A percentile compares a stretch with the other conserved stretches of the same genome.
Conservation (phyloP, 352 stramenopile species). For the Phytophthora ohioensis region DNA sequence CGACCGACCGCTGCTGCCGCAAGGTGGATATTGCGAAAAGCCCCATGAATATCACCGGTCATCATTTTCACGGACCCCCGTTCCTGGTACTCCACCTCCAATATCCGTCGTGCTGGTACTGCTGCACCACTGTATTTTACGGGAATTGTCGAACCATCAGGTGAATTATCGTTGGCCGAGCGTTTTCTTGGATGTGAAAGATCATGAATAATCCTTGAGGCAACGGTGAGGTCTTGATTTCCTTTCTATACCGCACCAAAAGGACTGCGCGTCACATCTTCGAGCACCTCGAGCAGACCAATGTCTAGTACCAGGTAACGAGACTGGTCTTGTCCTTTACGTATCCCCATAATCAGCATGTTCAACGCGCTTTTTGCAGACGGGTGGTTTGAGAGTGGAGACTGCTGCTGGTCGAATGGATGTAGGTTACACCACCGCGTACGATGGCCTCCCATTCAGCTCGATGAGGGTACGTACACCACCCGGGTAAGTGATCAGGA, state of each 20-base stretch:
- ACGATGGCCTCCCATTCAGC: not conserved
- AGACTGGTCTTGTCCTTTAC: too few relatives aligned
- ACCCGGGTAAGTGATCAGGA: not conserved
- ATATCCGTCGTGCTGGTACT: not conserved
- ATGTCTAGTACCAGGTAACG: too few relatives aligned
- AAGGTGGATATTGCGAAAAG: not conserved
- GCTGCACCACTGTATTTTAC: not conserved
- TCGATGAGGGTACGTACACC: not conserved
- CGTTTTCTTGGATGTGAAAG: not conserved
- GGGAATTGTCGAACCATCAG: not conserved
- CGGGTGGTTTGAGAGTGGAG: too few relatives aligned
- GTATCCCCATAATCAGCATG: too few relatives aligned
- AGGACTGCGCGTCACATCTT: too few relatives aligned
- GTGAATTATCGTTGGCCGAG: not conserved
- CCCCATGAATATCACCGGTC: not conserved
- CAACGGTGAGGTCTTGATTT: not conserved
- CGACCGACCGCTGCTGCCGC: not conserved
- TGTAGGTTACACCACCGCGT: too few relatives aligned
- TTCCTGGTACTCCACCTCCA: not conserved
- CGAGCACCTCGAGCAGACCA: too few relatives aligned
- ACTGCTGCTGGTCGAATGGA: too few relatives aligned
- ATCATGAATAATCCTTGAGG: constrained; percentile 24
- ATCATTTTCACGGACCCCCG: not conserved
- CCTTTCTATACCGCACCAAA: not conserved
- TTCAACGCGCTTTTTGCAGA: too few relatives aligned